Percentiles rank a stretch among this genome's conserved stretches.
Evolutionary conservation across 169 alveolate species (phyloP).

Genomic region (Cytauxzoon felis): DNA sequence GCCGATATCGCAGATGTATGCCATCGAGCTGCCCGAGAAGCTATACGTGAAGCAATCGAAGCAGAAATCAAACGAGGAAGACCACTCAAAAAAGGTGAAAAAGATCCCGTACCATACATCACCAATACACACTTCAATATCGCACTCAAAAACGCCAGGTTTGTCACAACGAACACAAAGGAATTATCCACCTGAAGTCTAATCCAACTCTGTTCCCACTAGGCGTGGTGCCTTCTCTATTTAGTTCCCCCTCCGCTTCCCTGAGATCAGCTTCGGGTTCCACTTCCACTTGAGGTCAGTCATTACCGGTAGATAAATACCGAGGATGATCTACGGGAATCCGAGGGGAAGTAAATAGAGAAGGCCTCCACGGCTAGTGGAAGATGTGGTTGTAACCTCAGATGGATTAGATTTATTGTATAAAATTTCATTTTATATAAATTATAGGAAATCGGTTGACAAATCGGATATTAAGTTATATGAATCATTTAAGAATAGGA

Average conservation of each 20-base stretch:
- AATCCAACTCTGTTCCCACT: too few relatives aligned
- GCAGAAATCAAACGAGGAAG: constrained; percentile 55
- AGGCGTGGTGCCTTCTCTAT: too few relatives aligned
- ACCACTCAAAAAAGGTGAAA: constrained; percentile 70
- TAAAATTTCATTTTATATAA: background rate
- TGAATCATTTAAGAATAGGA: constrained; percentile 49
- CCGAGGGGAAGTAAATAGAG: too few relatives aligned
- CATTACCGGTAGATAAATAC: too few relatives aligned
- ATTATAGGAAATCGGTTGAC: constrained; percentile 42
- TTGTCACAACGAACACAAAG: constrained; percentile 61
- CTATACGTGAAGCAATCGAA: constrained; percentile 86
- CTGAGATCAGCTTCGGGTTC: too few relatives aligned
- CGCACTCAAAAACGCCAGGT: constrained; percentile 88
- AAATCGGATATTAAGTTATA: constrained; percentile 45
- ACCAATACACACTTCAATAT: constrained; percentile 89
- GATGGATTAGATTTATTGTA: constrained; percentile 6
- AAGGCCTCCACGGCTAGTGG: too few relatives aligned
- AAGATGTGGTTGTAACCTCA: too few relatives aligned
- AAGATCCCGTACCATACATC: constrained; percentile 90
- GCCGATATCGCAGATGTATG: constrained; percentile 92
- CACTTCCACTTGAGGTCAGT: too few relatives aligned
- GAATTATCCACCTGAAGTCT: too few relatives aligned
- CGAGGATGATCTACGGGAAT: too few relatives aligned
- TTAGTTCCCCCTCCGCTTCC: too few relatives aligned
- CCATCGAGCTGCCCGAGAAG: constrained; percentile 91